phyloP scores from a whole-genome alignment of 2,329 filamentous ascomycete species.

The Fulvia fulva region DNA sequence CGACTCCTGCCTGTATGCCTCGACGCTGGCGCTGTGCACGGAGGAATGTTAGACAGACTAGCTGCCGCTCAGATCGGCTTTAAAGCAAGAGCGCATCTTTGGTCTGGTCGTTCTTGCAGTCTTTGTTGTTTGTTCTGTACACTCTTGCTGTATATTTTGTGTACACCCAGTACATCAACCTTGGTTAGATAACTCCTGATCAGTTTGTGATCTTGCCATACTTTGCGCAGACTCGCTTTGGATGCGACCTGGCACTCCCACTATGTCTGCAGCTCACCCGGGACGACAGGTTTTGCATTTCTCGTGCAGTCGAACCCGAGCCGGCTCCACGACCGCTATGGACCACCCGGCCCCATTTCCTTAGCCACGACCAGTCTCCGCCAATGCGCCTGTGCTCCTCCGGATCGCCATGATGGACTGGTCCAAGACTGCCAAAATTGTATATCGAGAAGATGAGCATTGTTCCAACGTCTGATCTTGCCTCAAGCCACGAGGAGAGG shows the following conservation, averaged over 20 bases:
- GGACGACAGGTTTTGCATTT: not conserved
- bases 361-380: not conserved
- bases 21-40: not conserved
- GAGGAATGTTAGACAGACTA: not conserved
- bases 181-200: not conserved
- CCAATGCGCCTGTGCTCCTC: not conserved
- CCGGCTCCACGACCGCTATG: no score
- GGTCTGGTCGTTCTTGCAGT: not conserved
- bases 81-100: not conserved
- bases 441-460: not conserved
- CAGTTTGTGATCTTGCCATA: not conserved
- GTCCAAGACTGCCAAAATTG: not conserved
- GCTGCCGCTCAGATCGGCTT: not conserved
- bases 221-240: not conserved
- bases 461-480: not conserved
- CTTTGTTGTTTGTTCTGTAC: not conserved
- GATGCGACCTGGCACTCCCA: no score
- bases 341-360: no score
- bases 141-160: not conserved
- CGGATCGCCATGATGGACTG: not conserved
- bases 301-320: not conserved
- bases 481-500: not conserved
- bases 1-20: not conserved
- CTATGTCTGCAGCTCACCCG: no score
- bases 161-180: not conserved